Evolutionary conservation across 2,329 filamentous ascomycete species (phyloP).

Genomic region (Paecilomyces fulvus): DNA sequence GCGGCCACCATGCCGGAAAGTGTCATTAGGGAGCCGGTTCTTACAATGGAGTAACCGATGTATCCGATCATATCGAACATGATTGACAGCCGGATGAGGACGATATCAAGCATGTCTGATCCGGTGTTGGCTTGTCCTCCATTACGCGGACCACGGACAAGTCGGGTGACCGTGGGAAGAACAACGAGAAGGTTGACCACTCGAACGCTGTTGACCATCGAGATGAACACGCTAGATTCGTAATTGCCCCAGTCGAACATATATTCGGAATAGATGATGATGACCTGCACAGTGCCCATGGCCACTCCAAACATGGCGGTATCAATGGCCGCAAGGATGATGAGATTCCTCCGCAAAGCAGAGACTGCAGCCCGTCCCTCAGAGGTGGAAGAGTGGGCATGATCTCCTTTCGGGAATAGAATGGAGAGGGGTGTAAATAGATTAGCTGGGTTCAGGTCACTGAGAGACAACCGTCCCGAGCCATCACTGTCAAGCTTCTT

Average conservation of each 20-base stretch:
- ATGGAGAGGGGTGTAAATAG: constrained; percentile 70
- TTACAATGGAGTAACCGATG: constrained; percentile 62
- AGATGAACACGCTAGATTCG: constrained; percentile 73
- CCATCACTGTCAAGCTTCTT: constrained; percentile 27
- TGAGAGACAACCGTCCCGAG: constrained; percentile 23
- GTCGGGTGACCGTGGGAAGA: constrained; percentile 67
- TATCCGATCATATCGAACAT: constrained; percentile 69
- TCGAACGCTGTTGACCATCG: constrained; percentile 66
- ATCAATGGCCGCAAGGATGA: constrained; percentile 72
- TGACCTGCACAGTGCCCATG: constrained; percentile 71
- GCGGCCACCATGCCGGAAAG: constrained; percentile 64
- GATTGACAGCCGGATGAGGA: constrained; percentile 65
- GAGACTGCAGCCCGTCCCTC: constrained; percentile 51
- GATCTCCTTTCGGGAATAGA: constrained; percentile 54
- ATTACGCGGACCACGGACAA: constrained; percentile 49
- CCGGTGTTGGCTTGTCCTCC: constrained; percentile 50
- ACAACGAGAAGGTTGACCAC: constrained; percentile 67
- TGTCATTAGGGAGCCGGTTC: constrained; percentile 57
- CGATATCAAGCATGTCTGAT: constrained; percentile 68
- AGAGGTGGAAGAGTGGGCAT: constrained; percentile 18
- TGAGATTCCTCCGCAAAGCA: constrained; percentile 67
- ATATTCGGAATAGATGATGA: constrained; percentile 74
- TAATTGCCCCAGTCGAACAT: constrained; percentile 76
- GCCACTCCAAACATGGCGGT: constrained; percentile 72
- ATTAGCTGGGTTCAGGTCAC: constrained; percentile 46